A percentile compares a stretch with the other conserved stretches of the same genome.
phyloP scores from a whole-genome alignment of 768 basidiomycete species.

The Fomitopsis pulvina region DNA sequence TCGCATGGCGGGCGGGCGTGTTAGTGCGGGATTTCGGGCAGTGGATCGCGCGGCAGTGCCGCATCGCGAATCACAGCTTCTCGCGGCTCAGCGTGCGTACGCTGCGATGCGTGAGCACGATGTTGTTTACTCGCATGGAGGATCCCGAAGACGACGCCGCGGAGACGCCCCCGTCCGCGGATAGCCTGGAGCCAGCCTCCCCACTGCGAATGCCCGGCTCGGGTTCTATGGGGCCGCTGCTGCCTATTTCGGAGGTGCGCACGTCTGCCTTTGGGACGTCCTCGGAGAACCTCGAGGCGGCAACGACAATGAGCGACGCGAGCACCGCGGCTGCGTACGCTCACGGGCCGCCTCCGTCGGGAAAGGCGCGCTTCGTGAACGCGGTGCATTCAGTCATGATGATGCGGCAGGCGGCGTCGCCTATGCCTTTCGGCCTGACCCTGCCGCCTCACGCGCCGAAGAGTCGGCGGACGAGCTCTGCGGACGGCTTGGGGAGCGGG shows the following conservation, averaged over 20 bases:
- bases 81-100: conserved; percentile 11
- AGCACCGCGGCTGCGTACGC: not conserved
- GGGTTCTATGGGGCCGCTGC: conserved; percentile 13
- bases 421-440: conserved; percentile 7
- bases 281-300: conserved; percentile 13
- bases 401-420: conserved; percentile 27
- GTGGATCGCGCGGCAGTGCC: conserved; percentile 13
- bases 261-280: conserved; percentile 13
- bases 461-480: conserved; percentile 21
- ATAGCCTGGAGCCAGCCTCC: conserved; percentile 18
- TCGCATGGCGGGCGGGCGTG: conserved; percentile 9
- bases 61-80: conserved; percentile 12
- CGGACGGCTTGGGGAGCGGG: conserved; percentile 16
- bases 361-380: conserved; percentile 32
- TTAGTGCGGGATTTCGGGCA: not conserved
- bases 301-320: conserved; percentile 13
- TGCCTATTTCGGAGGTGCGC: conserved; percentile 15
- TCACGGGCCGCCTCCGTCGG: conserved; percentile 13
- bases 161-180: conserved; percentile 6
- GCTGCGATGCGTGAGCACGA: not conserved
- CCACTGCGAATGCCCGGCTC: conserved; percentile 9
- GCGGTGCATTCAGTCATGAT: conserved; percentile 43
- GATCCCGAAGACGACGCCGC: not conserved
- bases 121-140: not conserved
- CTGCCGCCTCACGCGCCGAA: conserved; percentile 7